Conservation (phyloP, 208 protist genomes). For the Zelonia costaricensis region DNA sequence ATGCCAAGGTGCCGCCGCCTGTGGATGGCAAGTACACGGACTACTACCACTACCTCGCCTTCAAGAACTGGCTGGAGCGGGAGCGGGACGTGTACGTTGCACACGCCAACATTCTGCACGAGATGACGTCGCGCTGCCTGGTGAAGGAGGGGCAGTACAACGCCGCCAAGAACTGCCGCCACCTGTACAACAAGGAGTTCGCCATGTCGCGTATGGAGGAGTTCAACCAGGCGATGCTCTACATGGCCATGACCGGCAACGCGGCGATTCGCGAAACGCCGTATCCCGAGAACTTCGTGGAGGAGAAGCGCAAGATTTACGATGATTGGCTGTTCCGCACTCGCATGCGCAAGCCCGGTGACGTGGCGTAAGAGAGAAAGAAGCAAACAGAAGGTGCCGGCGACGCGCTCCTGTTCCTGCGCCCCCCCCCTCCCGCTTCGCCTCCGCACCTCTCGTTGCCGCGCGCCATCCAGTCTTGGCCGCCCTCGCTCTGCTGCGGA, state of each 20-base stretch:
- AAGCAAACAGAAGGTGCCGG: no score
- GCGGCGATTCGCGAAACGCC: constrained; percentile 84
- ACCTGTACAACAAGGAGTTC: constrained; percentile 79
- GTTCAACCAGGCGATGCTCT: constrained; percentile 79
- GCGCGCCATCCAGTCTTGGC: no score
- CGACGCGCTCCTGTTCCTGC: no score
- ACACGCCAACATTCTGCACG: constrained; percentile 73
- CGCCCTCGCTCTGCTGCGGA: no score
- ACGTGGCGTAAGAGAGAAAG: constrained; percentile 59
- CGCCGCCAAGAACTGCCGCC: constrained; percentile 86
- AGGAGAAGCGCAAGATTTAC: constrained; percentile 89
- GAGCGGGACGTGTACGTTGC: constrained; percentile 85
- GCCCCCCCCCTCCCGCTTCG: no score
- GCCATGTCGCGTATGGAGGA: constrained; percentile 87
- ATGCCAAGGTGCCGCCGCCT: constrained; percentile 80
- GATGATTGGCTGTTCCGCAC: constrained; percentile 87
- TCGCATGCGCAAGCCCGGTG: constrained; percentile 81
- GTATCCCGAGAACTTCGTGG: constrained; percentile 81
- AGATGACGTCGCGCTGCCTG: constrained; percentile 74
- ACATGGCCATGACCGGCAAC: constrained; percentile 89
- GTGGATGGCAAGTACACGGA: constrained; percentile 80
- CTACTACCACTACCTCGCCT: constrained; percentile 87
- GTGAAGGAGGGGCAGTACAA: constrained; percentile 88
- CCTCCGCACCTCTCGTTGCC: no score
- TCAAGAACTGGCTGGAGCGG: constrained; percentile 79